Percentiles rank a stretch among this genome's conserved stretches.
Evolutionary conservation across 2,329 filamentous ascomycete genomes (phyloP).

Genomic region (Plenodomus tracheiphilus): DNA sequence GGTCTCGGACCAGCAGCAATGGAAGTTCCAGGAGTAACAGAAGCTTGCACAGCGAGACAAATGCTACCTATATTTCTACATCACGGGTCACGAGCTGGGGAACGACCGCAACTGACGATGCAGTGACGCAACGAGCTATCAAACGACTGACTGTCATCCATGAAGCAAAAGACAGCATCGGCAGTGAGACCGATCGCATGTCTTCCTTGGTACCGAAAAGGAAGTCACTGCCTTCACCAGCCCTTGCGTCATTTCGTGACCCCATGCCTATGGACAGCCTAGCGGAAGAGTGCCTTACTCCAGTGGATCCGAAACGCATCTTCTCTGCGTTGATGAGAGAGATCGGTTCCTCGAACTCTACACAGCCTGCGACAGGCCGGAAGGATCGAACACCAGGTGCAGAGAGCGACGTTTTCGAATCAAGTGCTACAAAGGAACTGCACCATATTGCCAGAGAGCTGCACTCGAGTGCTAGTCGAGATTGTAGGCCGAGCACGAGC

Average conservation of each 20-base stretch:
- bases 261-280: constrained; percentile 37
- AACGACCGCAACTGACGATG: constrained; percentile 63
- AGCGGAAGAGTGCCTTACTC: constrained; percentile 25
- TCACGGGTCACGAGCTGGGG: constrained; percentile 71
- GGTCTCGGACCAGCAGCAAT: constrained; percentile 27
- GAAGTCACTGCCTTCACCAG: constrained; percentile 23
- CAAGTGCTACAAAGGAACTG: constrained; percentile 21
- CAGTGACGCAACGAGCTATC: constrained; percentile 55
- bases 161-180: constrained; percentile 51
- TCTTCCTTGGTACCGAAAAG: constrained; percentile 11
- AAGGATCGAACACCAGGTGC: constrained; percentile 15
- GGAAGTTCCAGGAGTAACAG: constrained; percentile 28
- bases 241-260: constrained; percentile 34
- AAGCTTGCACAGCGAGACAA: constrained; percentile 40
- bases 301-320: constrained; percentile 39
- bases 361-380: not conserved
- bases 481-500: constrained; percentile 6
- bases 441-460: constrained; percentile 10
- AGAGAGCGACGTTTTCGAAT: constrained; percentile 34
- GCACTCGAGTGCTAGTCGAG: constrained; percentile 17
- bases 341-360: constrained; percentile 26
- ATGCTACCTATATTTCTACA: constrained; percentile 56
- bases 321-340: constrained; percentile 44
- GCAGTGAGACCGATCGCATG: constrained; percentile 27
- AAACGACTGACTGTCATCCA: constrained; percentile 67